Evolutionary conservation across 352 stramenopile genomes (phyloP).

Genomic region (Phytophthora rubi): DNA sequence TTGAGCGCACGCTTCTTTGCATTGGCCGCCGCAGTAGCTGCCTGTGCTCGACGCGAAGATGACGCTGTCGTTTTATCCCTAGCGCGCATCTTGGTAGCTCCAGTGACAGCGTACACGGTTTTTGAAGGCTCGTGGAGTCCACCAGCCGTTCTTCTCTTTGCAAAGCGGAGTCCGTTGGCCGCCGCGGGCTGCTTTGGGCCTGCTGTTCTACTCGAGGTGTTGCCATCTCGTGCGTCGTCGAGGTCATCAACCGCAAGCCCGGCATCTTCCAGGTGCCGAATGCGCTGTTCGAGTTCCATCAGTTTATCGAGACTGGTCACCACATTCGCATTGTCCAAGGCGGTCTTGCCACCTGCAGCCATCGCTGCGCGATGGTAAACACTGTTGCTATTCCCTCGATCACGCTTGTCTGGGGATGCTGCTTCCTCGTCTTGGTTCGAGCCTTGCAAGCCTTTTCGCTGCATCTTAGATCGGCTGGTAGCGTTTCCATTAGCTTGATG

Average conservation of each 20-base stretch:
- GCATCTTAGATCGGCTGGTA: slow-evolving; percentile 32
- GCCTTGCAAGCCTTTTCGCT: slow-evolving; percentile 26
- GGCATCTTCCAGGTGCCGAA: slow-evolving; percentile 81
- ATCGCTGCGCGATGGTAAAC: slow-evolving; percentile 44
- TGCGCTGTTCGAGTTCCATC: slow-evolving; percentile 91
- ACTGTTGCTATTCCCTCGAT: slow-evolving; percentile 33
- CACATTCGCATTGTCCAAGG: slow-evolving; percentile 50
- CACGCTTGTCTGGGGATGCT: slow-evolving; percentile 11
- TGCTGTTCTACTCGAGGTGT: slow-evolving; percentile 33
- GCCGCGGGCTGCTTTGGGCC: slow-evolving; percentile 27
- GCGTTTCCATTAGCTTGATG: slow-evolving; percentile 41
- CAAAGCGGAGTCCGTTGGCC: slow-evolving; percentile 49
- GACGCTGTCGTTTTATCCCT: slow-evolving; percentile 31
- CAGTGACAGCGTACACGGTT: slow-evolving; percentile 67
- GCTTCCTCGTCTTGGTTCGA: slow-evolving; percentile 60
- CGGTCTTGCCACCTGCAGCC: slow-evolving; percentile 25
- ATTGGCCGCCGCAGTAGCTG: slow-evolving; percentile 18
- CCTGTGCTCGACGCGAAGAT: slow-evolving; percentile 13
- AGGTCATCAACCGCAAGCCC: slow-evolving; percentile 58
- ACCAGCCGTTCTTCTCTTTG: slow-evolving; percentile 51
- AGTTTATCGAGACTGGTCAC: slow-evolving; percentile 87
- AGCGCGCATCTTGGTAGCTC: slow-evolving; percentile 40
- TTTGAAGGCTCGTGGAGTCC: slow-evolving; percentile 51
- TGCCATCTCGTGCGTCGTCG: slow-evolving; percentile 25
- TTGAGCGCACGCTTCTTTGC: slow-evolving; percentile 46